Evolutionary conservation across 1,139 yeast genomes (phyloP).

Genomic region (Pneumocystis carinii): DNA sequence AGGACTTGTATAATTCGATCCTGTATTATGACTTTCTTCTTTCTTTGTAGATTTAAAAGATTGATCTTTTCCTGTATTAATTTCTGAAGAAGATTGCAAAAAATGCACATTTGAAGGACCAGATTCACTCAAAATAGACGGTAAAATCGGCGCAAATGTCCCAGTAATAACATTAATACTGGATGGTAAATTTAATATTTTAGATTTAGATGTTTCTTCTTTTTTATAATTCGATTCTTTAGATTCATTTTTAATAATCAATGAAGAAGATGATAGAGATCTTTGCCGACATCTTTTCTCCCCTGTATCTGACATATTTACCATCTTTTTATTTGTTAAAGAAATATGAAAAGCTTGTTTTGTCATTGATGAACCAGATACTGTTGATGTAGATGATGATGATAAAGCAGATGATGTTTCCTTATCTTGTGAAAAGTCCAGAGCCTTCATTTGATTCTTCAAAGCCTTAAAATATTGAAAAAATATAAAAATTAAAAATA

Average conservation of each 20-base stretch:
- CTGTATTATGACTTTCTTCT: neutral
- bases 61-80: neutral
- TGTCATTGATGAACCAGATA: neutral
- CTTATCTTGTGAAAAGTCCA: neutral
- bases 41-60: neutral
- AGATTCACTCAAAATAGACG: neutral
- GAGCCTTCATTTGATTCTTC: neutral
- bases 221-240: neutral
- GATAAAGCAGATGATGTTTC: neutral
- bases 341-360: neutral
- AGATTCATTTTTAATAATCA: neutral
- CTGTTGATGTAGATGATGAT: neutral
- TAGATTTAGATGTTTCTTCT: neutral
- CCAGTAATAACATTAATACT: neutral
- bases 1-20: neutral
- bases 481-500: too few species aligned
- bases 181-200: neutral
- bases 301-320: neutral
- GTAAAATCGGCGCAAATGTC: neutral
- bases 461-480: neutral
- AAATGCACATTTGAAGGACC: neutral
- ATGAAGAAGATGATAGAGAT: neutral
- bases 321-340: neutral
- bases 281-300: neutral
- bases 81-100: neutral